Conservation (phyloP, 371 early-diverging fungal genomes). For the Dichotomocladium elegans region DNA sequence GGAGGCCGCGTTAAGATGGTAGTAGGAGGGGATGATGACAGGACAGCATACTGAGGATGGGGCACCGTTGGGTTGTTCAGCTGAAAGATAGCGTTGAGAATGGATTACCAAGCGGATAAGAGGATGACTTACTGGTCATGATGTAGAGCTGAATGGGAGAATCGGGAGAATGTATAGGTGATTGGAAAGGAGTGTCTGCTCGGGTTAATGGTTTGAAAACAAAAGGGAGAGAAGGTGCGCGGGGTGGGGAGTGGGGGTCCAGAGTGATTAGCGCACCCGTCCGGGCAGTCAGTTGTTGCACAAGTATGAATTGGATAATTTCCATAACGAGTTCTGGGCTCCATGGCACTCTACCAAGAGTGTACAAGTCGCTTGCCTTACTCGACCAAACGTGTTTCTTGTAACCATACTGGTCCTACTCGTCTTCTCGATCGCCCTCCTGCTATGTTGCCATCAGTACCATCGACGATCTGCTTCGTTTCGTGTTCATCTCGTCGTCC, state of each 20-base stretch:
- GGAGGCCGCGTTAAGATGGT: background rate
- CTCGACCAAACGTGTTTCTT: no score
- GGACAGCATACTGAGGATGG: conserved; percentile 27
- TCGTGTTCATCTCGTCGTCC: no score
- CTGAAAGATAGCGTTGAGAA: background rate
- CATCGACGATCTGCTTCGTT: no score
- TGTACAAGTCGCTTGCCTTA: background rate
- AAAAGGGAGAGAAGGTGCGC: background rate
- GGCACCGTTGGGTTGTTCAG: conserved; percentile 28
- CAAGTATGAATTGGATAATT: background rate
- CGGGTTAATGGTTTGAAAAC: no score
- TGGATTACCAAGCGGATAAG: background rate
- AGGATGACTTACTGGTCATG: conserved; percentile 4
- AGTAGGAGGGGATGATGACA: background rate
- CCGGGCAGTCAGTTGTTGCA: background rate
- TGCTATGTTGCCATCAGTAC: no score
- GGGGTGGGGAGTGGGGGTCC: no score
- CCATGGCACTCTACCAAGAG: background rate
- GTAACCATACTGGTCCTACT: no score
- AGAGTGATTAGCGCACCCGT: no score
- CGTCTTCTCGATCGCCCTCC: no score
- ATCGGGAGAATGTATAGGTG: background rate
- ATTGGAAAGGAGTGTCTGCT: background rate
- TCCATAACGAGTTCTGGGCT: background rate
- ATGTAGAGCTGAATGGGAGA: background rate